Percentiles rank a stretch among this genome's conserved stretches.
Conservation (phyloP, 306 rosid species). For the Fragaria ananassa region DNA sequence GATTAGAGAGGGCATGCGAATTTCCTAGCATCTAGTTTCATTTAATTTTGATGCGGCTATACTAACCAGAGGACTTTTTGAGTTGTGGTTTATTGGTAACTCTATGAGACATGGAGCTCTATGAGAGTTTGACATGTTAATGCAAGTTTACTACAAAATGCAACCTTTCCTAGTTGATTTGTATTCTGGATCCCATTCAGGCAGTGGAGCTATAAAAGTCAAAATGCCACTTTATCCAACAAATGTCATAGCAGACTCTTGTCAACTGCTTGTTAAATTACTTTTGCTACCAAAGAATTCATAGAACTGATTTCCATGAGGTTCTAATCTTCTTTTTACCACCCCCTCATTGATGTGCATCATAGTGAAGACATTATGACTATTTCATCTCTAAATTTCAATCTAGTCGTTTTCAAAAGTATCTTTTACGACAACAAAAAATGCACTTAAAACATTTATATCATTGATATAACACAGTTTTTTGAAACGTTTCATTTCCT, state of each 20-base stretch:
- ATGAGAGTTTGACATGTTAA: background rate
- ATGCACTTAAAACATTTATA: too few species aligned
- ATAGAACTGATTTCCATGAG: background rate
- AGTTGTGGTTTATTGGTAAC: background rate
- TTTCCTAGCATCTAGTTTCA: conserved; percentile 9
- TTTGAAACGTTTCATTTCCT: too few species aligned
- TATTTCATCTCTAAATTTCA: too few species aligned
- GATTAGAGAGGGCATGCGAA: background rate
- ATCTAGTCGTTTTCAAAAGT: background rate
- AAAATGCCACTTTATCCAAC: background rate
- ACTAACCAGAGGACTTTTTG: background rate
- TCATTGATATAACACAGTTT: too few species aligned
- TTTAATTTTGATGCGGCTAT: background rate
- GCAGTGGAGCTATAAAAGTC: background rate
- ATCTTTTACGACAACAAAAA: too few species aligned
- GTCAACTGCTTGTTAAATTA: background rate
- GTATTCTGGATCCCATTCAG: background rate
- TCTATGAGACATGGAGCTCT: background rate
- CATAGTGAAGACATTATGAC: background rate
- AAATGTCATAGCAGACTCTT: background rate
- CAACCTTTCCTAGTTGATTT: background rate
- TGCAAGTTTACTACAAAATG: background rate
- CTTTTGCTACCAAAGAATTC: background rate
- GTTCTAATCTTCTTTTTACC: background rate
- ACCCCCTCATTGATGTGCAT: background rate